Base-by-base conservation (phyloP, 2,329 filamentous ascomycete genomes). In the Aspergillus viridinutans region DNA sequence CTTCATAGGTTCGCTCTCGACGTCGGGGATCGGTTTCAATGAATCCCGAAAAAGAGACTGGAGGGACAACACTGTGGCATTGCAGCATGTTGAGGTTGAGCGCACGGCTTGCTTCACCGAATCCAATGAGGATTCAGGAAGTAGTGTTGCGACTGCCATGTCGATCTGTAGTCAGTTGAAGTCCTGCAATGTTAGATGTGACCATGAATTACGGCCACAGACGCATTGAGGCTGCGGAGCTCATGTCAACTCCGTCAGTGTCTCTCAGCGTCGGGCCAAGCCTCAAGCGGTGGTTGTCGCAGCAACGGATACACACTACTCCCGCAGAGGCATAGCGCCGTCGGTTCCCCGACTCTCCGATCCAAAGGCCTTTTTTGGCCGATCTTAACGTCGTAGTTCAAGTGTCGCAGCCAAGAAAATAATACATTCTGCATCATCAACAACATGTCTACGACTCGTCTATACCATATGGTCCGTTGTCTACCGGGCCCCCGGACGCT, bases 51-150 rank as follows among this genome's bases (percentile, higher is more conserved):
- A 70, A 49, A 77, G 70, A 52, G 67, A 69, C 64, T 75, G 72
- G 60, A 77, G 69, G 52, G 73, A 69, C 55, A 69, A 64, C 52
- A 77, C 69, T 14, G 74, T 77, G 49, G 69, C 68, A 58, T 68
- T 65, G 47, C 82, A 83, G 71, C 83, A 86, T 63, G 78, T 84
- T 49, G 80, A 72, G 12, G 77, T 77, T 54, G 80, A 82, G 59
- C 80, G 74, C 61, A 85, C 73, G 45, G 82, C 82, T 58, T 75
- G 74, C 67, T 84, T 85, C 66, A 84, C 79, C 58, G 81, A 77
- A 53, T 75, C 72, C 45, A 69, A 61, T 20, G 70, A 58, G 56
- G 70, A 67, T 58, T 67, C 68, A 58, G 66, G 53, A 40, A 68
- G 64, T 49, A 73, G 57, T 51, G 68, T 60, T 59, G 69, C 68